These are phyloP conservation scores for Singerocomus inundabilis DNA, from an alignment of 1,284 basidiomycete genomes.

Conservation along the genomic window DNA sequence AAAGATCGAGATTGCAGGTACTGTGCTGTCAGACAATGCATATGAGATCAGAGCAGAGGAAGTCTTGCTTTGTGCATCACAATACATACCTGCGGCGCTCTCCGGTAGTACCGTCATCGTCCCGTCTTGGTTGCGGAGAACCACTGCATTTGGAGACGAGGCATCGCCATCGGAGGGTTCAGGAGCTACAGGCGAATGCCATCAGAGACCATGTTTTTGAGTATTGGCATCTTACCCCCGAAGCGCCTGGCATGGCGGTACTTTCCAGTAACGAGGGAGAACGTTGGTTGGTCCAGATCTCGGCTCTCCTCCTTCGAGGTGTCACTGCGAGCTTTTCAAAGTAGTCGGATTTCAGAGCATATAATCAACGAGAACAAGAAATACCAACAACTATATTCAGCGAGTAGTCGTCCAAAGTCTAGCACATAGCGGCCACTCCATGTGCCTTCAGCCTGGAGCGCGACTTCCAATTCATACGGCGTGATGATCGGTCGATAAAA, in stretches of 20 bases:
- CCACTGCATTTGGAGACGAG: slow-evolving; percentile 40
- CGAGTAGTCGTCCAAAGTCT: slow-evolving; percentile 74
- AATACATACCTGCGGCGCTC: slow-evolving; percentile 65
- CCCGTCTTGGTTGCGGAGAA: slow-evolving; percentile 64
- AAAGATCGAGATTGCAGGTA: slow-evolving; percentile 74
- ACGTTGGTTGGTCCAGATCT: slow-evolving; percentile 70
- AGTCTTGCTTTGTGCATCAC: slow-evolving; percentile 11
- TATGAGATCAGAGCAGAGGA: slow-evolving; percentile 3
- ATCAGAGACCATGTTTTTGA: background rate
- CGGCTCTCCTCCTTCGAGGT: slow-evolving; percentile 30
- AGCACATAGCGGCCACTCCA: slow-evolving; percentile 86
- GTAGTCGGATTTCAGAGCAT: background rate
- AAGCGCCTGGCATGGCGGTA: slow-evolving; percentile 80
- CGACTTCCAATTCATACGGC: slow-evolving; percentile 89
- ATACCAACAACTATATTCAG: slow-evolving; percentile 29
- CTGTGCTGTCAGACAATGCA: slow-evolving; percentile 43
- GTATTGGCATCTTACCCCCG: slow-evolving; percentile 37
- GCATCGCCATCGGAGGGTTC: slow-evolving; percentile 7
- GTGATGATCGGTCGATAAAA: slow-evolving; percentile 92
- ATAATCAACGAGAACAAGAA: background rate
- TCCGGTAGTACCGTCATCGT: slow-evolving; percentile 56
- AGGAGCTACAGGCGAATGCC: background rate
- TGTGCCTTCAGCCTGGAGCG: slow-evolving; percentile 62
- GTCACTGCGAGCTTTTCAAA: slow-evolving; percentile 13
- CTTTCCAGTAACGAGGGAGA: slow-evolving; percentile 85